A percentile compares a stretch with the other conserved stretches of the same genome.
Conservation (phyloP, 2,329 filamentous ascomycete genomes). For the Furcasterigmium furcatum region DNA sequence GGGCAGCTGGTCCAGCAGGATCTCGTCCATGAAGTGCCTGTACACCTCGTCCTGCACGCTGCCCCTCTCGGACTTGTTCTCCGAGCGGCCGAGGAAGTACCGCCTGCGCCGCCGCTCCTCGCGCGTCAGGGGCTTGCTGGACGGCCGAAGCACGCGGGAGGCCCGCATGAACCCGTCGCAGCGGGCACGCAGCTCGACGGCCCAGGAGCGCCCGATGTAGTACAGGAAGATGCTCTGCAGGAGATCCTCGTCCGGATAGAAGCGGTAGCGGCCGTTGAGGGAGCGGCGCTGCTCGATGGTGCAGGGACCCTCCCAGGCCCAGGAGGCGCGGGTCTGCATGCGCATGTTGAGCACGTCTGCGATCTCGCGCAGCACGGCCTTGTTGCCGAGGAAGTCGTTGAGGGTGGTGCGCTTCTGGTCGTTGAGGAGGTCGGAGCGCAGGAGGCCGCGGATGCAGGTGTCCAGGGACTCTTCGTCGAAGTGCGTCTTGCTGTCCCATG, state of each 20-base stretch:
- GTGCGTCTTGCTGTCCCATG: slow-evolving; percentile 19
- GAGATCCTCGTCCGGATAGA: slow-evolving; percentile 52
- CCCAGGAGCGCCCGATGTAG: slow-evolving; percentile 33
- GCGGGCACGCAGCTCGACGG: slow-evolving; percentile 22
- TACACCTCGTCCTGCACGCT: slow-evolving; percentile 27
- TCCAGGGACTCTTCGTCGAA: slow-evolving; percentile 25
- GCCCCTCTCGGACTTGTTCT: background rate
- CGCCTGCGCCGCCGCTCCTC: slow-evolving; percentile 35
- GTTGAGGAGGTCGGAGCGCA: slow-evolving; percentile 35
- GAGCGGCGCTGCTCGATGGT: slow-evolving; percentile 33
- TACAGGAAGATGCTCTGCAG: slow-evolving; percentile 37
- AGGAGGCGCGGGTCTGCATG: slow-evolving; percentile 29
- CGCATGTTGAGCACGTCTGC: slow-evolving; percentile 42
- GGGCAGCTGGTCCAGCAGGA: slow-evolving; percentile 56
- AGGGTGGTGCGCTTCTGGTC: slow-evolving; percentile 37
- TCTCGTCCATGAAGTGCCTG: slow-evolving; percentile 35
- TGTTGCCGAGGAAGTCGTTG: slow-evolving; percentile 31
- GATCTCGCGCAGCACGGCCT: slow-evolving; percentile 36
- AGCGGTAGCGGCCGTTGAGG: slow-evolving; percentile 47
- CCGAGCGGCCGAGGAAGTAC: slow-evolving; percentile 33
- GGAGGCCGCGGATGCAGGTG: slow-evolving; percentile 31
- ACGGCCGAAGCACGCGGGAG: slow-evolving; percentile 25
- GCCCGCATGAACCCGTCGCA: slow-evolving; percentile 19
- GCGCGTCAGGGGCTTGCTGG: slow-evolving; percentile 16
- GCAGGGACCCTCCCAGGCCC: slow-evolving; percentile 33